Evolutionary conservation across 2,329 filamentous ascomycete genomes (phyloP), one percentile per base, ranked within the genome.

Genomic region (Botryosphaeria dothidea): DNA sequence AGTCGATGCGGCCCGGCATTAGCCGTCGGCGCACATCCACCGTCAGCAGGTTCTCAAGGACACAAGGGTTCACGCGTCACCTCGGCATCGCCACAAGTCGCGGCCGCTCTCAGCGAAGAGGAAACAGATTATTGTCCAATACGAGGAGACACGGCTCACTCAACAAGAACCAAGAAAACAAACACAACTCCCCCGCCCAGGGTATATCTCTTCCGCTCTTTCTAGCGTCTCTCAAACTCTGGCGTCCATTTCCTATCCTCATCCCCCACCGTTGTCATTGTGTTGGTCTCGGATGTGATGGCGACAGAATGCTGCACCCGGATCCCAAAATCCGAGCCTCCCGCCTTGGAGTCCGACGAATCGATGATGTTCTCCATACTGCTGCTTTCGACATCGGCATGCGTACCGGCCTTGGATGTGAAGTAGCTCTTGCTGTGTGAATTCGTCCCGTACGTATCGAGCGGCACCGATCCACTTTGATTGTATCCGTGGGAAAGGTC

Each of bases 361-460:
- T 41, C 31, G 15, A 41, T 56, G 52, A 56, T 56, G 52, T 56
- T 56, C 29, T 54, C 51, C 27, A 29, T 36, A 29, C 51, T 54
- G 29, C 31, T 21, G 29, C 51, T 38, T 29, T 36, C 51, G 51
- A 54, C 11, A n/a, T 36, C 51, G 29, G 23, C 19, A n/a, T 25
- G 17, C 19, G 51, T 54, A n/a, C 51, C 51, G 8, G 4, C 29
- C 31, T 54, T 54, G 51, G 51, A 36, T 29, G n/a, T 19, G 5
- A 38, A 54, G 9, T 21, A 36, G n/a, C 19, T 36, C 17, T 23
- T 36, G 31, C 11, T 54, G 31, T 8, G 19, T 29, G 11, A 36
- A n/a, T 29, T 54, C 29, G 51, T 54, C n/a, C 51, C 31, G 51
- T 54, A 54, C 11, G 51, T 19, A 11, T 54, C 51, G 3, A 54